A percentile compares a stretch with the other conserved stretches of the same genome.
These are phyloP conservation scores for Zopfochytrium polystomum DNA, from an alignment of 371 early-diverging fungal species.

Conservation along the genomic window DNA sequence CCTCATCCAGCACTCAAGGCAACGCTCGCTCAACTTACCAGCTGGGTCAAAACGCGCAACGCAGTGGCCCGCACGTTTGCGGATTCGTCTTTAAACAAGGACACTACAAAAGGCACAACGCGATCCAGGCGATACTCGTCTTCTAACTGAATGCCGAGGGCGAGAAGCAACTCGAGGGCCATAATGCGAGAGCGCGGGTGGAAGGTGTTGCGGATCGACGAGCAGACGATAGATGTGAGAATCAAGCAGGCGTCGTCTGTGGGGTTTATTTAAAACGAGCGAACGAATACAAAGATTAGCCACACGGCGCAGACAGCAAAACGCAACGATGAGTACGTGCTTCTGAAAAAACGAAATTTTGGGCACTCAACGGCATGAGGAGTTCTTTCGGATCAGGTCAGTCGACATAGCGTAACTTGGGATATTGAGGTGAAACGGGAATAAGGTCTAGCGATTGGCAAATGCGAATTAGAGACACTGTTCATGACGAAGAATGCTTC, in stretches of 20 bases:
- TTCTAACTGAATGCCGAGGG: conserved; percentile 61
- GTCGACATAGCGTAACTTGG: conserved; percentile 18
- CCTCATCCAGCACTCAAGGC: too few species aligned
- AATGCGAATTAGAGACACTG: background rate
- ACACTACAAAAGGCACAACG: conserved; percentile 77
- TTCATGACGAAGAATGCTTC: background rate
- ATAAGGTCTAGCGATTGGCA: conserved; percentile 8
- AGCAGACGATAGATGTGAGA: conserved; percentile 56
- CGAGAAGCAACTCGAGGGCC: conserved; percentile 74
- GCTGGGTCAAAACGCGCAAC: conserved; percentile 68
- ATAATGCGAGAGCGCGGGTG: conserved; percentile 70
- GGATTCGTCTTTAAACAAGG: conserved; percentile 65
- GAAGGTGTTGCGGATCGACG: conserved; percentile 66
- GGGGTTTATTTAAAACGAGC: background rate
- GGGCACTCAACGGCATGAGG: conserved; percentile 8
- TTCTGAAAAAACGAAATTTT: background rate
- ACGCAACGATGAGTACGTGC: background rate
- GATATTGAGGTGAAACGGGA: conserved; percentile 32
- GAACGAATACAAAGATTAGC: too few species aligned
- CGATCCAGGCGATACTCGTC: conserved; percentile 80
- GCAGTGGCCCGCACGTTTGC: conserved; percentile 73
- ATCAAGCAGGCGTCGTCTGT: conserved; percentile 42
- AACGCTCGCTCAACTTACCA: conserved; percentile 59
- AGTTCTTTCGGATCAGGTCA: background rate
- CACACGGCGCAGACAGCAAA: too few species aligned